Evolutionary conservation across 139 green algal species (phyloP).

Genomic region (Closterium sp.): DNA sequence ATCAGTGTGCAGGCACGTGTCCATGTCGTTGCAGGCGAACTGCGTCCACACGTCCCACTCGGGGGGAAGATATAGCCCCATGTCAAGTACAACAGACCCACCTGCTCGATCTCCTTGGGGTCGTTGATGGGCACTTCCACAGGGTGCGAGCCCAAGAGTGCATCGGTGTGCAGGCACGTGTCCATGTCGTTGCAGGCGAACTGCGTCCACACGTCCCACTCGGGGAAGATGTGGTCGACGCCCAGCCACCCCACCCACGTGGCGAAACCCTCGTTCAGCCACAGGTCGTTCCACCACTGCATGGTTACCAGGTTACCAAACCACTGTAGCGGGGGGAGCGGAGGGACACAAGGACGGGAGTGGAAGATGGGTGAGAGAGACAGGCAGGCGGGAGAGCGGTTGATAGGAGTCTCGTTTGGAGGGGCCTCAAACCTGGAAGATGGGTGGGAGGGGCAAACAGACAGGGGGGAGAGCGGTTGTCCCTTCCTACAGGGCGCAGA

Average conservation of each 20-base stretch:
- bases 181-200: conserved; percentile 50
- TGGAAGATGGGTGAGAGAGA: background rate
- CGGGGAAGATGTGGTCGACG: conserved; percentile 47
- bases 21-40: conserved; percentile 51
- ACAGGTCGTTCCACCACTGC: conserved; percentile 82
- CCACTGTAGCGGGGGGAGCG: conserved; percentile 47
- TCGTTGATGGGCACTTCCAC: conserved; percentile 53
- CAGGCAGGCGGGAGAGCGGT: background rate
- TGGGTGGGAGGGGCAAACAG: too few species aligned
- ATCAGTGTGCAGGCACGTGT: conserved; percentile 42
- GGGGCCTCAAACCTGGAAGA: too few species aligned
- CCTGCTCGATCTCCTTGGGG: conserved; percentile 53
- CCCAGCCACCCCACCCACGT: conserved; percentile 53
- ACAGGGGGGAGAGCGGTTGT: too few species aligned
- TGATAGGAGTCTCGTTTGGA: too few species aligned
- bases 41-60: conserved; percentile 60
- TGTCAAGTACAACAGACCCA: too few species aligned
- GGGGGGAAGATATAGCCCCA: conserved; percentile 32
- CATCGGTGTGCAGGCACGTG: conserved; percentile 47
- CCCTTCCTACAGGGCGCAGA: too few species aligned
- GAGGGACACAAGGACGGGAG: background rate
- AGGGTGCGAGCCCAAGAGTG: conserved; percentile 51
- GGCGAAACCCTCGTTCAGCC: conserved; percentile 82
- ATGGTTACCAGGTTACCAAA: conserved; percentile 85
- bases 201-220: conserved; percentile 59